Base-by-base conservation (phyloP, 2,329 filamentous ascomycete genomes). In the Sporothrix protearum region DNA sequence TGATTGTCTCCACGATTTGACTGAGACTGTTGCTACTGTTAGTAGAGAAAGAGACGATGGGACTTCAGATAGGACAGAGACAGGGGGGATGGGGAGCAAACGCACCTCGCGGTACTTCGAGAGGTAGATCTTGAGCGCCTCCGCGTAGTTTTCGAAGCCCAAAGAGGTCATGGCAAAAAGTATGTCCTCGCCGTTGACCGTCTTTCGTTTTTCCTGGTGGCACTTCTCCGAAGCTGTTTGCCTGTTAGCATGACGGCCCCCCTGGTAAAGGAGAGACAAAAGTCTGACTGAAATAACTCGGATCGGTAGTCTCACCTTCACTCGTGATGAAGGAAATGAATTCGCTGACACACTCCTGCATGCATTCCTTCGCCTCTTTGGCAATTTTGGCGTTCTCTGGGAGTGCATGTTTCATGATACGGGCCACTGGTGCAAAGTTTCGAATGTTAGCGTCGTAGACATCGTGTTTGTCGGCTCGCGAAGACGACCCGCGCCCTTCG, bases 241-340 rank as follows among this genome's bases (percentile, higher is more conserved):
- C 19, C 19, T 19, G 14, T 1, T n/a, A 64, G 51, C 55, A 59
- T 19, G 16, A n/a, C 55, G 30, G 39, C 14, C 14, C 0, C 16
- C 9, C 3, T 42, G 25, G 39, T n/a, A n/a, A 45, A 14, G 28
- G 36, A 12, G 45, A 2, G 19, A 14, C 42, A 9, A 39, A n/a
- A n/a, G n/a, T n/a, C n/a, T n/a, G n/a, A n/a, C n/a, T n/a, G 39
- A 9, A 51, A 16, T 22, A 19, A 33, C 25, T 16, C 45, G 36
- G 14, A 53, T 9, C 25, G 6, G 19, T 19, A 45, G 69, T 68
- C 91, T 79, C 81, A 97, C 96, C 96, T 87, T 99, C 96, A 81
- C 95, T 98, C 47, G 96, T 99, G 80, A 99, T 98, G 86, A 99
- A 99, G 7, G 93, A 97, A 85, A 99, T 99, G 82, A 99, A 99